Conservation (phyloP, 2,329 filamentous ascomycete genomes). For the Parastagonospora nodorum region DNA sequence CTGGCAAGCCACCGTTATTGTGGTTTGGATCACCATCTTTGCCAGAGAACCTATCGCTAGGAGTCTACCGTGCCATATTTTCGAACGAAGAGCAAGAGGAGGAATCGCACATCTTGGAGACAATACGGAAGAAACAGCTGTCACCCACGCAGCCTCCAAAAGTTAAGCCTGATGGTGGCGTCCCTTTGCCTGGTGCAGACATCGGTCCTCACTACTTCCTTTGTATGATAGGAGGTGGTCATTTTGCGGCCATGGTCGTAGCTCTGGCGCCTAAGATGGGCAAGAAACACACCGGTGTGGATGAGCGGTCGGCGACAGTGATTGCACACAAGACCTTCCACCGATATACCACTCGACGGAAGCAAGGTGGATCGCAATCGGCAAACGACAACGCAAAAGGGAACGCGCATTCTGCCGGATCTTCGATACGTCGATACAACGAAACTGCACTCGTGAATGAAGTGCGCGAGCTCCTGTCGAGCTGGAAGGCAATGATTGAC, state of each 20-base stretch:
- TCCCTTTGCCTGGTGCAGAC: slow-evolving; percentile 61
- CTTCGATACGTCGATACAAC: slow-evolving; percentile 88
- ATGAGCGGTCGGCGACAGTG: slow-evolving; percentile 85
- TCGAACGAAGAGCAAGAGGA: slow-evolving; percentile 72
- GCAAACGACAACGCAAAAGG: slow-evolving; percentile 95
- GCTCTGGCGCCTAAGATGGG: slow-evolving; percentile 80
- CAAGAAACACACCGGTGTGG: slow-evolving; percentile 69
- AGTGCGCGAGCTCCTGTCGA: slow-evolving; percentile 76
- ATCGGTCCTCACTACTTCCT: slow-evolving; percentile 87
- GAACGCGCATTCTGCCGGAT: slow-evolving; percentile 89
- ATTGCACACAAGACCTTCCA: slow-evolving; percentile 98
- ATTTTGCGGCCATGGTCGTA: slow-evolving; percentile 96
- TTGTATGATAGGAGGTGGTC: slow-evolving; percentile 97
- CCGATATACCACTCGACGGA: slow-evolving; percentile 91
- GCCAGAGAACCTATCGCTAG: slow-evolving; percentile 78
- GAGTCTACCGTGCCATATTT: slow-evolving; percentile 84
- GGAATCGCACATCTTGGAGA: slow-evolving; percentile 64
- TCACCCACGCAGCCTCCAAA: slow-evolving; percentile 60
- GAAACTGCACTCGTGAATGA: slow-evolving; percentile 90
- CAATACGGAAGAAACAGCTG: slow-evolving; percentile 78
- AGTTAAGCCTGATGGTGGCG: slow-evolving; percentile 61
- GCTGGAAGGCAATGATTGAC: slow-evolving; percentile 88
- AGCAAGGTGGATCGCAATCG: slow-evolving; percentile 94
- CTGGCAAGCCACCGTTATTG: slow-evolving; percentile 74
- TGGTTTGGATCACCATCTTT: slow-evolving; percentile 83